Evolutionary conservation across 2,329 filamentous ascomycete species (phyloP), one percentile per base, ranked within the genome.

Genomic region (Neoascochyta sp.): DNA sequence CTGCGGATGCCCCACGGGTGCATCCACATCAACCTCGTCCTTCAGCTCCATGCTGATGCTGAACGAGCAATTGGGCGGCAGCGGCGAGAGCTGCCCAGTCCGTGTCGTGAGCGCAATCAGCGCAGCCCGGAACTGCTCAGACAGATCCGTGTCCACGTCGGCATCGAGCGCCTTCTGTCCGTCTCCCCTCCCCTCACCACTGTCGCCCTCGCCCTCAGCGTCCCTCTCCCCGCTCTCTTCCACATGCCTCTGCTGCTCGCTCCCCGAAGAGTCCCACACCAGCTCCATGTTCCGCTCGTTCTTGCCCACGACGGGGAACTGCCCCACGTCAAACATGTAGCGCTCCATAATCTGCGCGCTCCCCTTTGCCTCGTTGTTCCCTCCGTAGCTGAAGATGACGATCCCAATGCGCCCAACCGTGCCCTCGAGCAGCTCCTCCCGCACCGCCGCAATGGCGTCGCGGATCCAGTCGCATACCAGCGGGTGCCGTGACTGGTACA

Each of bases 401-500:
- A 80, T 67, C 36, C 66, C 73, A 41, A 80, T 69, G 31, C 67
- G 66, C 16, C 72, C 67, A 19, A 79, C 73, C 32, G 65, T 68
- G 44, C 73, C 70, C 3, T 42, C 29, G 26, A 83, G 72, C 19
- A 95, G 71, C 65, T 93, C 83, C 3, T 69, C 70, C 37, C 77
- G 72, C 13, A 88, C 76, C 19, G 86, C 83, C 41, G 79, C 69
- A 22, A 92, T 76, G 45, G 88, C 86, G 59, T 92, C 84, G 55
- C 74, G 77, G 63, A 95, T 80, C 84, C 89, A 95, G 51, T 78
- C 69, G 71, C 86, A 93, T 43, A 95, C 83, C 48, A 78, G 77
- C 0, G 89, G 86, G 62, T 95, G 88, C 35, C 88, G 83, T 38
- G 80, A 90, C 60, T 95, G 88, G 50, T 84, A 82, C 24, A 93